Evolutionary conservation across 345 rosid genomes (phyloP).

Genomic region (Excoecaria agallocha): DNA sequence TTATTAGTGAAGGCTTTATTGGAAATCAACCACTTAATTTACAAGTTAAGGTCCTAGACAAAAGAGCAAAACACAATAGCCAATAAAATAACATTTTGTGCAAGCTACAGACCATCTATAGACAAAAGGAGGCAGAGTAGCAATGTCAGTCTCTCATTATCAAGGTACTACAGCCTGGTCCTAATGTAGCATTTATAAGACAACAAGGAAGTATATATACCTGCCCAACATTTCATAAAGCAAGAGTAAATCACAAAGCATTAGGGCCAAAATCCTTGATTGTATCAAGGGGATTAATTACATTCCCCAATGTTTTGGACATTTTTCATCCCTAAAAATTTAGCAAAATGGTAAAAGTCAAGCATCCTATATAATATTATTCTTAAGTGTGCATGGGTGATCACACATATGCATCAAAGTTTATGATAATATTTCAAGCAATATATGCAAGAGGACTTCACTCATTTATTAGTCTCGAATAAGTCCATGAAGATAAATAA

Average conservation of each 20-base stretch:
- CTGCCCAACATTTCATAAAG: constrained; percentile 99
- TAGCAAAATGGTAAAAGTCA: not conserved
- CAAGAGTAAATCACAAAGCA: constrained; percentile 84
- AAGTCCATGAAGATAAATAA: constrained; percentile 92
- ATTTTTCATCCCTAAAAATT: constrained; percentile 84
- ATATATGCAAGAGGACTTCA: constrained; percentile 14
- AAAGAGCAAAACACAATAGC: constrained; percentile 21
- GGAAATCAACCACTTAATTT: constrained; percentile 85
- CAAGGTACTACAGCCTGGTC: not conserved
- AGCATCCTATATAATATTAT: not conserved
- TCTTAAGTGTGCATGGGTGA: not conserved
- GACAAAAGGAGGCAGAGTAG: constrained; percentile 14
- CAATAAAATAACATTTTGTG: constrained; percentile 19
- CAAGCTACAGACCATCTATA: constrained; percentile 14
- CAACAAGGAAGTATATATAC: constrained; percentile 39
- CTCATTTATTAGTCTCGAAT: constrained; percentile 88
- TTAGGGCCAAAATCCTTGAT: constrained; percentile 93
- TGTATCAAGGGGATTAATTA: constrained; percentile 88
- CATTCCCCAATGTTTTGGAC: constrained; percentile 93
- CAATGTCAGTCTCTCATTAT: not conserved
- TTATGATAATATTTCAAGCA: not conserved
- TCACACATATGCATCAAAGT: not conserved
- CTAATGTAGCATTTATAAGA: constrained; percentile 8
- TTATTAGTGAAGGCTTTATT: constrained; percentile 97
- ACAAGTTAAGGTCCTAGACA: constrained; percentile 84